Evolutionary conservation across 1,284 basidiomycete species (phyloP).

Genomic region (Marasmius tenuissimus): DNA sequence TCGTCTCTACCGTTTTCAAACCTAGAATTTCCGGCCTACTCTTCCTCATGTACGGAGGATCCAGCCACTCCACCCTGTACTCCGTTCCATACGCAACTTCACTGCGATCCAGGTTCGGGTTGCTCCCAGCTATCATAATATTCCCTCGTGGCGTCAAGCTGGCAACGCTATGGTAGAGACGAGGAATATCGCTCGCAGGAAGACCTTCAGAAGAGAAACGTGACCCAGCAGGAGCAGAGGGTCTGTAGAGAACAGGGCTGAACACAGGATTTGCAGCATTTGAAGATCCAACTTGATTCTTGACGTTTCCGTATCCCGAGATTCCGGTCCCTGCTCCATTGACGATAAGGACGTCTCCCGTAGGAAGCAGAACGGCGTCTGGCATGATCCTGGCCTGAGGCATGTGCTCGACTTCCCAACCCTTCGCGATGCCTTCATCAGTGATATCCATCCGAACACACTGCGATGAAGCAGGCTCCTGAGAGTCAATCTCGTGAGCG

Average conservation of each 20-base stretch:
- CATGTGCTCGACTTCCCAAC: conserved; percentile 78
- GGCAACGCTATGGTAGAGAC: conserved; percentile 83
- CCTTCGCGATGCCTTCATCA: conserved; percentile 60
- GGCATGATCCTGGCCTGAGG: conserved; percentile 75
- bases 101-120: conserved; percentile 79
- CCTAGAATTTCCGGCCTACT: conserved; percentile 51
- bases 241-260: conserved; percentile 75
- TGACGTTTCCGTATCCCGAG: conserved; percentile 83
- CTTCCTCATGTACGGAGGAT: conserved; percentile 66
- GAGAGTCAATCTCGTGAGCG: conserved; percentile 64
- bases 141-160: conserved; percentile 69
- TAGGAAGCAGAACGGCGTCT: conserved; percentile 81
- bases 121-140: conserved; percentile 80
- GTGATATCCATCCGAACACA: conserved; percentile 72
- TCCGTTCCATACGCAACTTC: conserved; percentile 72
- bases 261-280: conserved; percentile 81
- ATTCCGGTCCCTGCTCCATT: conserved; percentile 78
- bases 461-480: conserved; percentile 69
- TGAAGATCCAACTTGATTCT: conserved; percentile 65
- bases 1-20: conserved; percentile 29
- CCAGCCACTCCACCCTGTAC: conserved; percentile 77
- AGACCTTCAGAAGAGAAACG: conserved; percentile 67
- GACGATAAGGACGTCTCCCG: conserved; percentile 72
- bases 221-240: conserved; percentile 53
- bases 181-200: conserved; percentile 68